Percentiles rank a stretch among this genome's conserved stretches.
Conservation (phyloP, 495 filamentous ascomycete species). For the Neurospora pannonica region DNA sequence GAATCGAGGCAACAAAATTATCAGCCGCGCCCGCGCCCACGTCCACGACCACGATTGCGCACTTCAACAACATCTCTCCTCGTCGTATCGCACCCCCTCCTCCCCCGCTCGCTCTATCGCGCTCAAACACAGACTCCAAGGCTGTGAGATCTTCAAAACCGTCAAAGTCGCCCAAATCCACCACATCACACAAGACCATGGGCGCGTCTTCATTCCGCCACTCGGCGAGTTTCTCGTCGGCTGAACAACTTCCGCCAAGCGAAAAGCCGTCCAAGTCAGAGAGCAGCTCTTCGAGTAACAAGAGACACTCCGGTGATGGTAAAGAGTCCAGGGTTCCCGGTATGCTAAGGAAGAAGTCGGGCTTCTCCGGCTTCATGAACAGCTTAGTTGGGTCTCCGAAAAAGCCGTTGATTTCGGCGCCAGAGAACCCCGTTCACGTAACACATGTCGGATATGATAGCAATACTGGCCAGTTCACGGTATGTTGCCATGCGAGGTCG, state of each 20-base stretch:
- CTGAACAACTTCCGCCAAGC: constrained; percentile 36
- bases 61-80: constrained; percentile 19
- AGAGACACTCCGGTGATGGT: constrained; percentile 80
- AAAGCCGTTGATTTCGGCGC: constrained; percentile 85
- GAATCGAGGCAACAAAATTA: constrained; percentile 51
- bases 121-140: constrained; percentile 48
- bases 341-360: constrained; percentile 75
- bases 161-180: not conserved
- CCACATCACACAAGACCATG: not conserved
- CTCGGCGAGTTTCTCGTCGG: constrained; percentile 68
- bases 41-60: not conserved
- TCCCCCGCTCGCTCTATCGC: constrained; percentile 43
- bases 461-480: constrained; percentile 92
- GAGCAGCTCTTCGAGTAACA: constrained; percentile 49
- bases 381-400: constrained; percentile 85
- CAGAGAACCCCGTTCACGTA: constrained; percentile 94
- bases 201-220: constrained; percentile 53
- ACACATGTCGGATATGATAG: constrained; percentile 98
- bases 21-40: constrained; percentile 23
- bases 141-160: constrained; percentile 32
- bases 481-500: constrained; percentile 38
- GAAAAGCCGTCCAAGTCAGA: constrained; percentile 50
- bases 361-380: constrained; percentile 91
- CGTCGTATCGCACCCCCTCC: constrained; percentile 34
- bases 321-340: constrained; percentile 47